Base-by-base conservation (phyloP, 208 protist genomes). In the Porcisia deanei region DNA sequence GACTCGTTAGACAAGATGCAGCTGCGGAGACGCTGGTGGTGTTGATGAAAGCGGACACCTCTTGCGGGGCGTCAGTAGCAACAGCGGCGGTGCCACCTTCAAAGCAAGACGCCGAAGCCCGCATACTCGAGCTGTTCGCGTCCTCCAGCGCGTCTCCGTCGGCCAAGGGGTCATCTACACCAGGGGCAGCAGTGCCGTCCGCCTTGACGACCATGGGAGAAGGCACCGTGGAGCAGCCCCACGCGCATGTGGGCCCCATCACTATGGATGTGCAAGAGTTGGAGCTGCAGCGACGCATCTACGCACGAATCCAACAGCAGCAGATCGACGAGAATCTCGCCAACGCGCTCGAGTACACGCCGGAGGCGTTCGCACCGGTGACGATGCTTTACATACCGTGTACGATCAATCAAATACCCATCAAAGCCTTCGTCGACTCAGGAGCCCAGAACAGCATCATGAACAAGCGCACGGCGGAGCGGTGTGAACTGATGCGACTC, bases 401-500 rank as follows among this genome's bases (percentile, higher is more conserved):
- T 72, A 76, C 89, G 41, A 92, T 99, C 54, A 99, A 99, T 83
- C 79, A 86, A 6, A 66, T 88, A 5, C 89, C 85, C 10, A n/a
- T 99, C 6, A 98, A 97, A 70, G 97, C 97, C n/a, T 98, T 99
- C 84, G 93, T 99, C 22, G 98, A 99, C 81, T 93, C 83, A 0
- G 94, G 94, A 1, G 92, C 94, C 39, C 91, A 97, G 86, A 77
- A 80, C 68, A 94, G 88, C 41, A 84, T 98, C 58, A 98, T 99
- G 80, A 95, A 78, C 70, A 80, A 63, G 5, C 66, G 65, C 14
- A 96, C 91, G 34, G 97, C 97, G 7, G 87, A 97, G 79, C 73
- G 76, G 25, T 99, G 97, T 83, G 88, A 83, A 49, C 71, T 99
- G 25, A 89, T 87, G 72, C 90, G 92, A 22, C 85, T 99, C 39